Evolutionary conservation across 2,329 filamentous ascomycete genomes (phyloP).

Genomic region (Chaetomium sp.): DNA sequence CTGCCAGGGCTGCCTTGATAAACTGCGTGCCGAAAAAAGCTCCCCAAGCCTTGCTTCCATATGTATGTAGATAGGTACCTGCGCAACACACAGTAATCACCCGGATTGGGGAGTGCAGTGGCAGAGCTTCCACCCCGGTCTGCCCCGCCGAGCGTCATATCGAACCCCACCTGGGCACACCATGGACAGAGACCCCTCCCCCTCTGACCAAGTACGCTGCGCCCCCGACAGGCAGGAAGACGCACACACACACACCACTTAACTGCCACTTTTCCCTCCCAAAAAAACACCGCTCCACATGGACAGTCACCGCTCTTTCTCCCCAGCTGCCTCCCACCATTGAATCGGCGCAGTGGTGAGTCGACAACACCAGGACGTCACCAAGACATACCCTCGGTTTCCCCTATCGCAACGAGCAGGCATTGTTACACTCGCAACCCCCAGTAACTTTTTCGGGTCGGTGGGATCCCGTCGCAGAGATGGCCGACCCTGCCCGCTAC

Average conservation of each 20-base stretch:
- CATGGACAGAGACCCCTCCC: neutral
- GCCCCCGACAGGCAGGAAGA: constrained; percentile 23
- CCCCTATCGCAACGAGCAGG: neutral
- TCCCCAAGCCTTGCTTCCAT: neutral
- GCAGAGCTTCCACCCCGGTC: constrained; percentile 8
- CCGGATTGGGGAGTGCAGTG: neutral
- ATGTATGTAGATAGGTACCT: neutral
- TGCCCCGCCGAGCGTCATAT: constrained; percentile 26
- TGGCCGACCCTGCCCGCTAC: constrained; percentile 34
- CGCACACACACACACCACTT: constrained; percentile 20
- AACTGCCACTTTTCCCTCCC: constrained; percentile 20
- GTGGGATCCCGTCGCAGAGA: constrained; percentile 24
- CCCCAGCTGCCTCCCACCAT: constrained; percentile 3
- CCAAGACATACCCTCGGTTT: neutral
- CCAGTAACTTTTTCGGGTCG: neutral
- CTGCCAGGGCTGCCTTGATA: neutral
- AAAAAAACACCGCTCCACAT: constrained; percentile 22
- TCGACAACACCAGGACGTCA: neutral
- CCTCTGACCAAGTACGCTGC: constrained; percentile 20
- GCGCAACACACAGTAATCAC: neutral
- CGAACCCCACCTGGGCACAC: constrained; percentile 23
- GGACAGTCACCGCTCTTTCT: constrained; percentile 24
- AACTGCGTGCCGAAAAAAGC: neutral
- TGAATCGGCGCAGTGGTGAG: constrained; percentile 9
- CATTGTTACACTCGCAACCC: neutral